Evolutionary conservation across 352 stramenopile species (phyloP), one percentile per base, ranked within the genome.

Genomic region (Pythium dissotocum): DNA sequence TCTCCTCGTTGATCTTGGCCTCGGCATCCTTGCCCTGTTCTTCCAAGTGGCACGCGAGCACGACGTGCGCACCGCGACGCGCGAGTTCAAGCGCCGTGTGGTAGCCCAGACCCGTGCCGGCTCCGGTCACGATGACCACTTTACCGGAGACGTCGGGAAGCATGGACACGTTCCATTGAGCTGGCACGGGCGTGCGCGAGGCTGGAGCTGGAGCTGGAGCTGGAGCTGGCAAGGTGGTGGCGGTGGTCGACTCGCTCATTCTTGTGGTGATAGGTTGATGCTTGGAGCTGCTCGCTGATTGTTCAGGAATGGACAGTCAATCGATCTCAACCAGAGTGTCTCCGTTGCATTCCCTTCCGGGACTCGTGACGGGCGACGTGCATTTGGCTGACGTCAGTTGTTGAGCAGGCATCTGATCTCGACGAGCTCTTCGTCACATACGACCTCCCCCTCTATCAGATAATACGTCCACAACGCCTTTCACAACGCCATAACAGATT

Each of bases 41-140:
- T 62, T 48, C 24, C n/a, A 46, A 6, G 28, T 80, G 78, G 71
- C 78, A 85, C 3, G 80, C 82, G 2, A 89, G 51, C 54, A 91
- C 72, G 18, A 91, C 82, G 21, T 79, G 32, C 44, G 72, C 81
- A 48, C 77, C 77, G 52, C 78, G 67, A 48, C 78, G 59, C 26
- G 72, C 80, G 40, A 91, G 65, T 18, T 56, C 56, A 36, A 56
- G 35, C 21, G 79, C 68, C n/a, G 77, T 83, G 69, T 82, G 72
- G 42, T 71, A 82, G 9, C 81, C 81, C 53, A 89, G 77, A 2
- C 81, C 79, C 12, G 70, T 67, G 83, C 75, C 32, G 33, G 36
- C 57, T 10, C 57, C 57, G 6, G 57, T 63, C n/a, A 63, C 36
- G 36, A 63, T 53, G 16, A 75, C 78, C 18, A 86, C 54, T 18